Conservation (phyloP, 225 moss, liverwort and hornwort species). For the Thuidium tamariscinum region DNA sequence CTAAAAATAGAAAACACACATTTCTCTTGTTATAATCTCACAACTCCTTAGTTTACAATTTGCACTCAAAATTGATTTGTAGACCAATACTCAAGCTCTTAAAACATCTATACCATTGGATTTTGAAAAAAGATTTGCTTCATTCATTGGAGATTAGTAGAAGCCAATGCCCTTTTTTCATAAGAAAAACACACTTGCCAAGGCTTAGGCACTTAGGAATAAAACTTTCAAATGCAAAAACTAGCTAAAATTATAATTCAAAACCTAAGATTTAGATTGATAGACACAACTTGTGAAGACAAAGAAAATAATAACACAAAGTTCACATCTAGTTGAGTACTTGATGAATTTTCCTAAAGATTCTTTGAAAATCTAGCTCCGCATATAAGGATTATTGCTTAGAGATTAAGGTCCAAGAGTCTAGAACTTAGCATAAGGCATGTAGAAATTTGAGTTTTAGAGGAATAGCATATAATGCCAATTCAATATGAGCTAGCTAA, state of each 20-base stretch:
- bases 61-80: too few species aligned
- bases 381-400: fast-evolving
- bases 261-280: neutral
- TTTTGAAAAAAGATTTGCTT: too few species aligned
- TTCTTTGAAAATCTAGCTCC: neutral
- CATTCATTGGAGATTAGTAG: too few species aligned
- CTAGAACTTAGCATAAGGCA: fast-evolving
- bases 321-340: fast-evolving
- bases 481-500: neutral
- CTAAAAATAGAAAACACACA: too few species aligned
- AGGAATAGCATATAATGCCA: neutral
- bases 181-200: too few species aligned
- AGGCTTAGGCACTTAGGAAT: too few species aligned
- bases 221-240: neutral
- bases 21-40: too few species aligned
- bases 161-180: too few species aligned
- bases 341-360: fast-evolving
- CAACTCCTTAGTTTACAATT: too few species aligned
- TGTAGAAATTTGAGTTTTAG: neutral
- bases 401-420: neutral
- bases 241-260: neutral
- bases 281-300: neutral
- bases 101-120: too few species aligned
- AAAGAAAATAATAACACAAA: neutral
- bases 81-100: too few species aligned